These are phyloP conservation scores for Dactylellina drechsleri DNA, from an alignment of 2,329 filamentous ascomycete species.

Conservation along the genomic window DNA sequence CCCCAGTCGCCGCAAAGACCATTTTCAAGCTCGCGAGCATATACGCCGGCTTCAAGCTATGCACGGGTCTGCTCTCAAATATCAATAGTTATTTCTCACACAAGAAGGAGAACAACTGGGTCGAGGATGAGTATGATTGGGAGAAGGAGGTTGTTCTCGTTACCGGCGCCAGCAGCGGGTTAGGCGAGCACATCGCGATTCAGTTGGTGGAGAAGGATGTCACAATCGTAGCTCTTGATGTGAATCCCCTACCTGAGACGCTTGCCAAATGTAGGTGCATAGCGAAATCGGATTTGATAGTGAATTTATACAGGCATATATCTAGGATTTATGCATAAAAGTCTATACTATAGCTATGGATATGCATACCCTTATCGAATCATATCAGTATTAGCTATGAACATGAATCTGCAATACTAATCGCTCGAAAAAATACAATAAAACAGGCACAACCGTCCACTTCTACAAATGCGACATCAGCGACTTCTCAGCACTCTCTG, in stretches of 20 bases:
- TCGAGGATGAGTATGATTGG: conserved; percentile 50
- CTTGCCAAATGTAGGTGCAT: conserved; percentile 22
- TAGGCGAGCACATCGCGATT: conserved; percentile 35
- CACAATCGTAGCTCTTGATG: conserved; percentile 40
- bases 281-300: neutral
- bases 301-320: neutral
- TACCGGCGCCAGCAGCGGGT: conserved; percentile 43
- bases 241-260: conserved; percentile 19
- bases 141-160: conserved; percentile 42
- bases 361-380: neutral
- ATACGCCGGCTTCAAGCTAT: conserved; percentile 18
- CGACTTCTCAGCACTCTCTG: conserved; percentile 22
- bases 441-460: conserved; percentile 30
- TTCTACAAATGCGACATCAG: conserved; percentile 48
- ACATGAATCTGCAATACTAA: neutral
- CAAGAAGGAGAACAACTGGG: conserved; percentile 46
- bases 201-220: conserved; percentile 36
- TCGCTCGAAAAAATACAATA: neutral
- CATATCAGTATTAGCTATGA: neutral
- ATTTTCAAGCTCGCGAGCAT: conserved; percentile 10
- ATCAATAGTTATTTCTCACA: conserved; percentile 40
- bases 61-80: conserved; percentile 17
- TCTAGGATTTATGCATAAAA: neutral
- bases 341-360: neutral
- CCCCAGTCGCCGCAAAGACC: conserved; percentile 1